Evolutionary conservation across 148 eudicot genomes (phyloP), one percentile per base, ranked within the genome.

Genomic region (Diospyros lotus): DNA sequence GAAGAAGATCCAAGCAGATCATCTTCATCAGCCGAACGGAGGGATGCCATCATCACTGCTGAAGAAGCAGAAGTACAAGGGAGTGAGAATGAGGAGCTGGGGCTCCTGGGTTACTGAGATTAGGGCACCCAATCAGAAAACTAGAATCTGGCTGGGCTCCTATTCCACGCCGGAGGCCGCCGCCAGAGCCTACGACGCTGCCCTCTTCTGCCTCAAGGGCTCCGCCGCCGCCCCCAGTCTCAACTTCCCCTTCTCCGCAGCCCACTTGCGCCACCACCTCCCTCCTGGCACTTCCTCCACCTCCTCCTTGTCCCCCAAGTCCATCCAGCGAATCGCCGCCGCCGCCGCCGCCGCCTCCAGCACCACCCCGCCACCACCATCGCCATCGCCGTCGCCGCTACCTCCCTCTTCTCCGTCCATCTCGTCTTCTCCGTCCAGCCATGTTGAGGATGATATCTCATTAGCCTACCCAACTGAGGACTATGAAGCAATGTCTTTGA

Each of bases 111-210:
- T 91, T 1, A 87, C 97, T 9, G 98, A 93, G 64, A 87, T 93
- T 9, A 81, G 98, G 79, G 96, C 96, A 2, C 98, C 98, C 2
- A 91, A 87, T 39, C 96, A 89, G 15, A 93, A 91, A 64, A 85
- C 98, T 15, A 85, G 98, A 66, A 93, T 93, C 40, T 93, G 96
- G 98, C 77, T 93, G 9, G 98, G 98, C 41, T 93, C 98, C 0
- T 91, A 91, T 68, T 93, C 98, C 0, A 93, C 96, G 1, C 79
- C 98, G 0, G 98, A 93, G 58, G 98, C 96, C 14, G 96, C 98
- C 50, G 98, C 98, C 15, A 82, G 98, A 58, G 98, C 98, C 54
- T 93, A 93, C 66, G 98, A 93, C 75, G 98, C 98, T 71, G 96
- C 94, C 3, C 91, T 93, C 40, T 40, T 93, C 14, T 93, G 98